Conservation (phyloP, 2,329 filamentous ascomycete genomes). For the Microthyrium microscopicum region DNA sequence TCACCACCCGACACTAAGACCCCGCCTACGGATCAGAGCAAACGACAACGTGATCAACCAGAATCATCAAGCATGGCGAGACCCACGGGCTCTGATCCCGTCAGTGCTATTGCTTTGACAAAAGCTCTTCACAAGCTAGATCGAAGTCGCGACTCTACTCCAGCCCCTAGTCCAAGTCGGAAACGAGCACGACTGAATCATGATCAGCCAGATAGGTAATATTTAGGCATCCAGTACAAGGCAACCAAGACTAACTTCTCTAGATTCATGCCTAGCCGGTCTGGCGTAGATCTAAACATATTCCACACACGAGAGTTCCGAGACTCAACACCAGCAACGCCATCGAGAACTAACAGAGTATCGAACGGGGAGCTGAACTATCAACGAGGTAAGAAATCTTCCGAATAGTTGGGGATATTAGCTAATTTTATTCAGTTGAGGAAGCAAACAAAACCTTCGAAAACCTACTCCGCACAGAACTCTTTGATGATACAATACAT, state of each 20-base stretch:
- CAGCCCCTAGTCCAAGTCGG: constrained; percentile 47
- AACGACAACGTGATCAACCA: constrained; percentile 29
- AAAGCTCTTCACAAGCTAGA: constrained; percentile 47
- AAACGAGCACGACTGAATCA: constrained; percentile 53
- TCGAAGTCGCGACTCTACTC: constrained; percentile 43
- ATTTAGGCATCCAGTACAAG: constrained; percentile 1
- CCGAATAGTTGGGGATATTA: constrained; percentile 7
- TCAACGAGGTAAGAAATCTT: constrained; percentile 47
- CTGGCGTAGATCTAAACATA: constrained; percentile 82
- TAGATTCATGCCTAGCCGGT: constrained; percentile 89
- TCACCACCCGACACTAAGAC: constrained; percentile 44
- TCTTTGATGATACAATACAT: constrained; percentile 65
- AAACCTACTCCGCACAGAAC: constrained; percentile 68
- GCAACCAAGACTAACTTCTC: constrained; percentile 8
- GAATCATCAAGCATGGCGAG: constrained; percentile 14
- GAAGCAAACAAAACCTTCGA: constrained; percentile 93
- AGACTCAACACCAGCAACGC: constrained; percentile 81
- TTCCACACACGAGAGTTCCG: constrained; percentile 87
- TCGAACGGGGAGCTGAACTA: constrained; percentile 86
- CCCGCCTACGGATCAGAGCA: constrained; percentile 32
- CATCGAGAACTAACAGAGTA: constrained; percentile 67
- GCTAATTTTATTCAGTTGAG: constrained; percentile 41
- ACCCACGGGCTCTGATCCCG: constrained; percentile 31
- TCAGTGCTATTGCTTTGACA: constrained; percentile 42
- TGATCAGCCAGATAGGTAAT: constrained; percentile 13